Percentiles rank a stretch among this genome's conserved stretches.
Evolutionary conservation across 2,329 filamentous ascomycete genomes (phyloP).

Genomic region (Monilinia laxa): DNA sequence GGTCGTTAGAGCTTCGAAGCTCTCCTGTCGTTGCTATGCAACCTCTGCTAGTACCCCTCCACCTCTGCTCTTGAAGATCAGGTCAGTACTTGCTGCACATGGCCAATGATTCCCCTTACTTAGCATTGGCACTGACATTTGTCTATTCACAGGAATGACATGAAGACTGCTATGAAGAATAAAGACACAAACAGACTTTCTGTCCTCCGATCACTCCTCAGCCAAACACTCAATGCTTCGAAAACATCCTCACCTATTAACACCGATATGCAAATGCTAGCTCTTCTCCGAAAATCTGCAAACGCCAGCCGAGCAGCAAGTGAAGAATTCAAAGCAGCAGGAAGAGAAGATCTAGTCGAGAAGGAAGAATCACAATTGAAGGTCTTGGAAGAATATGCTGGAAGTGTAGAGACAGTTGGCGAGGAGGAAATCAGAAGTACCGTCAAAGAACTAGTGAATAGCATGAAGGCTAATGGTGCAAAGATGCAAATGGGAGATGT

Average conservation of each 20-base stretch:
- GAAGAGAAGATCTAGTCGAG: constrained; percentile 65
- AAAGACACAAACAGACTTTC: constrained; percentile 64
- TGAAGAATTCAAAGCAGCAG: constrained; percentile 62
- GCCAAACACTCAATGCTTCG: constrained; percentile 71
- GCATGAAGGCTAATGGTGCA: constrained; percentile 46
- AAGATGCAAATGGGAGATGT: constrained; percentile 58
- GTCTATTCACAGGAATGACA: constrained; percentile 46
- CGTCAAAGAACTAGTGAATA: constrained; percentile 53
- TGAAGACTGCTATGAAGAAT: constrained; percentile 65
- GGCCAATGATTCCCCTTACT: neutral
- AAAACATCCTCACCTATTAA: constrained; percentile 70
- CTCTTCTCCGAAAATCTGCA: constrained; percentile 64
- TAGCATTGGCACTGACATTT: neutral
- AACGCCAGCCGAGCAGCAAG: constrained; percentile 58
- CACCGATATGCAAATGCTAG: constrained; percentile 68
- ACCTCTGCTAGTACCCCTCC: constrained; percentile 35
- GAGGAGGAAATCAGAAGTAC: constrained; percentile 57
- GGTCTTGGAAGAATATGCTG: constrained; percentile 65
- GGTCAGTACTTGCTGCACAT: constrained; percentile 31
- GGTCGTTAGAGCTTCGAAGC: constrained; percentile 31
- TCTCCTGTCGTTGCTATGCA: constrained; percentile 36
- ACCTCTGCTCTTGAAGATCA: constrained; percentile 42
- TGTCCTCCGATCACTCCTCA: constrained; percentile 67
- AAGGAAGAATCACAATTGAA: constrained; percentile 67
- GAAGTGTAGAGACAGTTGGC: constrained; percentile 55